Conservation (phyloP, 2,329 filamentous ascomycete genomes). For the Verticillium tricorpus region DNA sequence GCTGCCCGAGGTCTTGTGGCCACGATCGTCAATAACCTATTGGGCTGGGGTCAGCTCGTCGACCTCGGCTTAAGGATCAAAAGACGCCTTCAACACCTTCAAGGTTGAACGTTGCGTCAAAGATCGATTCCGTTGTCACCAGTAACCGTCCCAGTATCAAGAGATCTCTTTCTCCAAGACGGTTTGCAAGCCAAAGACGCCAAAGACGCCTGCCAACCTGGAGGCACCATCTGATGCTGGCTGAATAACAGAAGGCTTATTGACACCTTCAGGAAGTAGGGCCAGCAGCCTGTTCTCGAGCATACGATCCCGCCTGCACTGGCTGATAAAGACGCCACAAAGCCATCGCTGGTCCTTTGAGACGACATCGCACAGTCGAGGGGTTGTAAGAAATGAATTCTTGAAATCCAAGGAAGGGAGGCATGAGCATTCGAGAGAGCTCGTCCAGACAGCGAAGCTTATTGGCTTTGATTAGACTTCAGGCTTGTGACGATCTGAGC, state of each 20-base stretch:
- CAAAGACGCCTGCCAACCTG: not conserved
- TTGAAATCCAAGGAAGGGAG: not conserved
- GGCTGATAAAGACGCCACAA: not conserved
- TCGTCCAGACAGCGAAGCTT: not conserved
- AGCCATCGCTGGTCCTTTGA: not conserved
- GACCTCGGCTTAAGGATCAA: too few species aligned
- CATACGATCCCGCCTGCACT: not conserved
- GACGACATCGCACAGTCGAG: not conserved
- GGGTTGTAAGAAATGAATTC: not conserved
- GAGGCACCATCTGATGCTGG: not conserved
- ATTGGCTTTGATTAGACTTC: not conserved
- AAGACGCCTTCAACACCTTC: not conserved
- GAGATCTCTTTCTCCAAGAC: not conserved
- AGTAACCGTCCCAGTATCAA: not conserved
- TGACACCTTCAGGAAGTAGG: not conserved
- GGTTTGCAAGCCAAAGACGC: not conserved
- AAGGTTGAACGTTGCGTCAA: not conserved
- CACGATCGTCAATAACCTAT: not conserved
- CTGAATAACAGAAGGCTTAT: not conserved
- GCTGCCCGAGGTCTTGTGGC: not conserved
- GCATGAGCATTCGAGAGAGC: not conserved
- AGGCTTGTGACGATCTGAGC: not conserved
- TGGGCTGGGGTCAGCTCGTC: not conserved
- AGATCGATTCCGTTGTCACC: not conserved
- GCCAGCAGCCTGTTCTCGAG: too few species aligned